Evolutionary conservation across 371 early-diverging fungal species (phyloP), one percentile per base, ranked within the genome.

Genomic region (Mucor lusitanicus): DNA sequence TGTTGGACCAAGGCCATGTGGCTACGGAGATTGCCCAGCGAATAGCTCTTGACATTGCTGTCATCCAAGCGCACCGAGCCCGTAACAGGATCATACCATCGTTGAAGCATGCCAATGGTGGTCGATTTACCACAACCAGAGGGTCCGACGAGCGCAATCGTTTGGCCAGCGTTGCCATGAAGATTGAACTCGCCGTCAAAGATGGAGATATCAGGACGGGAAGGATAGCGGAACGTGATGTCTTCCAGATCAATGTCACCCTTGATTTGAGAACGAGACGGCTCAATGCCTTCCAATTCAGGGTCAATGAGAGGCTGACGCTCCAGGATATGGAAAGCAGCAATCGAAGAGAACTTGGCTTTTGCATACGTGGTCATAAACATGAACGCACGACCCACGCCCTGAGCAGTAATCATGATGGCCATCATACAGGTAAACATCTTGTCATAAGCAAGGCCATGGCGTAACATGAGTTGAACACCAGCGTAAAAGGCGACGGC

Each of bases 71-170:
- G 73, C 17, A 93, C 85, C 1, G 74, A 59, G 28, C 95, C 95
- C 11, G 77, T 67, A 23, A 63, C 55, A n/a, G 85, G 88, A 72
- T 97, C 95, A 74, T 96, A 97, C 79, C 92, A 93, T 1, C 97
- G 89, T 78, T 94, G 90, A 25, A 97, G 71, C 72, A 96, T 86
- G 64, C 89, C 90, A 69, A 95, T 87, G 11, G 89, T 87, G 0
- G 97, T 95, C 12, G 88, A 87, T 76, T 96, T 96, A 42, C 97
- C 96, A 67, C 94, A 93, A 9, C 96, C 96, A 7, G 88, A 88
- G 2, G 92, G 88, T 9, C 97, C 97, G 2, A 95, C 95, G 13
- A 96, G 75, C 6, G 95, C 97, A n/a, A 94, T 90, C 1, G 88
- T 91, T 74, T 94, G 85, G 35, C 94, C 93, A 5, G 88, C 83